Evolutionary conservation across 805 yeast species (phyloP).

Genomic region (Candida boidinii): DNA sequence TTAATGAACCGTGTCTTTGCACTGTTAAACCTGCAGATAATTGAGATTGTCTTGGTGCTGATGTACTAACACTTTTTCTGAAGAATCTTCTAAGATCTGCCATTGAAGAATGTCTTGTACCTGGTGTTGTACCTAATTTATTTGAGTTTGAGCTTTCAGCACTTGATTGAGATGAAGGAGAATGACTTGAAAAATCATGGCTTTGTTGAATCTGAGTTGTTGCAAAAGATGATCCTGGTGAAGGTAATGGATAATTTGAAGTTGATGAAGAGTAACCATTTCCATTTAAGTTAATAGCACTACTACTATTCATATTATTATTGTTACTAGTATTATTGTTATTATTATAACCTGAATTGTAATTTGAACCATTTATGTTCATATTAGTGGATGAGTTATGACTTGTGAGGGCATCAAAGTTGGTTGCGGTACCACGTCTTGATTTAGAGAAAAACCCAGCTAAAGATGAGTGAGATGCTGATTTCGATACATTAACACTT

Average conservation of each 20-base stretch:
- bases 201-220: neutral
- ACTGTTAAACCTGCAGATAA: constrained; percentile 26
- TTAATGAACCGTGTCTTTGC: constrained; percentile 23
- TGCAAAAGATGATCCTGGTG: constrained; percentile 1
- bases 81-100: constrained; percentile 70
- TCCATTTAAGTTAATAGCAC: too few relatives aligned
- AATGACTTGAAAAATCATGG: constrained; percentile 9
- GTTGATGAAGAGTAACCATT: neutral
- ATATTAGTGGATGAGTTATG: constrained; percentile 11
- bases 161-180: constrained; percentile 24
- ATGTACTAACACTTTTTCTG: constrained; percentile 32
- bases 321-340: neutral
- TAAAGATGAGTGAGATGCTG: constrained; percentile 38
- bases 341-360: neutral
- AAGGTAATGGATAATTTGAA: too few relatives aligned
- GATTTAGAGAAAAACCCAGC: constrained; percentile 43
- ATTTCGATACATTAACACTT: constrained; percentile 6
- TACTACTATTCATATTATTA: neutral
- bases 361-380: neutral
- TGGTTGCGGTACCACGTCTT: constrained; percentile 29
- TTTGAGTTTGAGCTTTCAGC: constrained; percentile 11
- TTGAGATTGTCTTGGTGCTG: constrained; percentile 12
- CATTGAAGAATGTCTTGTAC: constrained; percentile 66
- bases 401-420: constrained; percentile 28
- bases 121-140: constrained; percentile 20